Conservation (phyloP, 805 yeast species). For the Candida taoyuanica region DNA sequence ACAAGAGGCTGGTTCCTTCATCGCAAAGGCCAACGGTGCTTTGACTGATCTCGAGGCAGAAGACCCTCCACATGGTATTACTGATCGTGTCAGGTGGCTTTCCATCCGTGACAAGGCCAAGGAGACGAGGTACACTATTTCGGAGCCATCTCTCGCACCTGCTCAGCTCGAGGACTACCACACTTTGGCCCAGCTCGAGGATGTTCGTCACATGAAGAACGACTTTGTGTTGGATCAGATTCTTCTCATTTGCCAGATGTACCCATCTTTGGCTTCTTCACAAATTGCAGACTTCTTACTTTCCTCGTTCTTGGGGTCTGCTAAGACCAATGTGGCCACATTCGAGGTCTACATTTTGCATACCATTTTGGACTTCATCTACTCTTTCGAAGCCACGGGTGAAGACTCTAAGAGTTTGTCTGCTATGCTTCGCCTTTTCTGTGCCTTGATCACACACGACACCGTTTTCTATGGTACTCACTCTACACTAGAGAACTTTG, state of each 20-base stretch:
- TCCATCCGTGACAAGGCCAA: constrained; percentile 16
- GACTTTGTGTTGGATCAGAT: constrained; percentile 36
- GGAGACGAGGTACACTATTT: constrained; percentile 23
- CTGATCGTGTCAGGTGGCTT: constrained; percentile 30
- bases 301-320: constrained; percentile 31
- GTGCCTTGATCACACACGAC: constrained; percentile 37
- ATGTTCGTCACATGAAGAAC: constrained; percentile 32
- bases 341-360: constrained; percentile 35
- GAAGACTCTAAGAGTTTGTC: constrained; percentile 30
- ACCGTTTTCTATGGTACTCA: constrained; percentile 33
- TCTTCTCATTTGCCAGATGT: constrained; percentile 39
- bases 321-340: constrained; percentile 30
- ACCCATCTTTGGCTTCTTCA: constrained; percentile 33
- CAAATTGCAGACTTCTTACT: constrained; percentile 37
- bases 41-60: constrained; percentile 23
- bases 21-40: constrained; percentile 32
- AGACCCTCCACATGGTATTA: constrained; percentile 25
- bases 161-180: constrained; percentile 36
- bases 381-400: constrained; percentile 31
- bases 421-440: constrained; percentile 39
- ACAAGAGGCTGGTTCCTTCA: constrained; percentile 27
- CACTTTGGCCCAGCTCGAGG: constrained; percentile 38
- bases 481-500: constrained; percentile 32
- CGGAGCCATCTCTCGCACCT: constrained; percentile 28
- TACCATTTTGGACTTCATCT: constrained; percentile 32